These are phyloP conservation scores for Isoetes engelmannii DNA, from an alignment of 83 land plant species.

Conservation along the genomic window DNA sequence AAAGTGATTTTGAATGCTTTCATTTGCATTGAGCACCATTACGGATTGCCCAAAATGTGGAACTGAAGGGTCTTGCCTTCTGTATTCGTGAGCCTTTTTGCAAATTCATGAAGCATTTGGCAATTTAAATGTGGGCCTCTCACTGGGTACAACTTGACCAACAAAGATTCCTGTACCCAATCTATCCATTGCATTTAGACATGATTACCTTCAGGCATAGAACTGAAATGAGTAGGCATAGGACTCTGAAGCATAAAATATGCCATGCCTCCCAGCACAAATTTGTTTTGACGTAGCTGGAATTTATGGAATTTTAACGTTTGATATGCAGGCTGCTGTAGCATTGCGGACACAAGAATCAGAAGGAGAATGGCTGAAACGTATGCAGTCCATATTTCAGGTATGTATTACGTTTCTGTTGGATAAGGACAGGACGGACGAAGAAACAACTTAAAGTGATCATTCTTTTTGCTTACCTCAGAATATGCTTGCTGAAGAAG, in stretches of 20 bases:
- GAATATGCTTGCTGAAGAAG: conserved; percentile 76
- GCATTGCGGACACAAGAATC: conserved; percentile 35
- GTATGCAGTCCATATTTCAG: conserved; percentile 51
- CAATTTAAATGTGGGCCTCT: no score
- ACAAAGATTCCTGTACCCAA: background rate
- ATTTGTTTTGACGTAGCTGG: background rate
- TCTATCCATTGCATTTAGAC: background rate
- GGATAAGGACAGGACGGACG: background rate
- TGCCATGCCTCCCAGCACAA: background rate
- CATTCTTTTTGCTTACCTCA: conserved; percentile 19
- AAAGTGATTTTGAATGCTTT: no score
- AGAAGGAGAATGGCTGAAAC: conserved; percentile 35
- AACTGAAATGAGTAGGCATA: background rate
- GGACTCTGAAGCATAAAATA: background rate
- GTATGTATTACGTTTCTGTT: conserved; percentile 20
- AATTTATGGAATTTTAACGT: background rate
- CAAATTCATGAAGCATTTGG: no score
- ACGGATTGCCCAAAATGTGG: no score
- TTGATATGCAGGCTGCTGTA: conserved; percentile 37
- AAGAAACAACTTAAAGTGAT: background rate
- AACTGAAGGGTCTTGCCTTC: no score
- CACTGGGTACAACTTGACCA: background rate
- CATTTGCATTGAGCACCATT: no score
- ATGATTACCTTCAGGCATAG: conserved; percentile 1
- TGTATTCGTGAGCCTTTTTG: no score